Base-by-base conservation (phyloP, 2,329 filamentous ascomycete genomes). In the Nothomitra cinnamomea region DNA sequence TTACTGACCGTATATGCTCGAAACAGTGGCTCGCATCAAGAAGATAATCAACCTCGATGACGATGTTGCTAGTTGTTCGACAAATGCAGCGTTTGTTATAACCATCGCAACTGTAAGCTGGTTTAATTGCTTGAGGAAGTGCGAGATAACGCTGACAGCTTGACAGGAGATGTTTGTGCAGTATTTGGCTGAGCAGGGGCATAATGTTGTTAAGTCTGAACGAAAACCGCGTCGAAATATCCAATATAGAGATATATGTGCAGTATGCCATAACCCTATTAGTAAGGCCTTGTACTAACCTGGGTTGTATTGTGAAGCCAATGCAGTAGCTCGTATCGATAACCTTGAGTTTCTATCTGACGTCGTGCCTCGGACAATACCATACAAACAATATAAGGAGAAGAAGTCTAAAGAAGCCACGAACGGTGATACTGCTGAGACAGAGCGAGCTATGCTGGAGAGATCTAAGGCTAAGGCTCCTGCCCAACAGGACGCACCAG, bases 271-370 rank as follows among this genome's bases (percentile, higher is more conserved):
- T 53, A 19, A 2, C 15, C 32, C 17, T 36, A 3, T 15, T 40
- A 17, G 15, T 22, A 36, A 2, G 28, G 3, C 22, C 8, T 13
- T 15, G 15, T 5, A 24, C 50, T 50, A 24, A 48, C 17, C 32
- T 24, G 13, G 25, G n/a, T 54, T 42, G 22, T 28, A 22, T 43
- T 22, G 24, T 32, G 41, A 61, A 88, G 87, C 89, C 60, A 85
- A 80, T 62, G 90, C 92, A 25, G 83, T 96, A 54, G 79, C 85
- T 6, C 84, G 87, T 64, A 81, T 88, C 57, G 92, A 96, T 67
- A 94, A 94, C 65, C 82, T 98, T 52, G 89, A 98, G 66, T 98
- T 98, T 64, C 78, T 98, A 13, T 77, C 85, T 57, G 92, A 98
- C 67, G 79, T 94, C 24, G 85, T 95, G 38, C 92, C 92, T 55